These are phyloP conservation scores for Tulasnella calospora DNA, from an alignment of 768 basidiomycete species.

Conservation along the genomic window DNA sequence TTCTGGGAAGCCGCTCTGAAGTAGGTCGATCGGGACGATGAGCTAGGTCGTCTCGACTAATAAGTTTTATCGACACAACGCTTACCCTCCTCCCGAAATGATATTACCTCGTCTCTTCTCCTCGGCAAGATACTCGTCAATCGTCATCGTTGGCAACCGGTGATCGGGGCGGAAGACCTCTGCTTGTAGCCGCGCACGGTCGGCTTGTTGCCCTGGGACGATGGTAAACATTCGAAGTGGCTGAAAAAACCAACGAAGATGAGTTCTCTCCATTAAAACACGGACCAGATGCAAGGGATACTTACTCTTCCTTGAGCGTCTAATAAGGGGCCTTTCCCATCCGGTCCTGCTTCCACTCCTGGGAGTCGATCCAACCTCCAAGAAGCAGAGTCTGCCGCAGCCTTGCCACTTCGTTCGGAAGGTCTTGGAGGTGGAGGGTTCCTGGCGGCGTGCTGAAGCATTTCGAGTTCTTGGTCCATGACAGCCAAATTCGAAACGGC, in stretches of 20 bases:
- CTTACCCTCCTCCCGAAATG: constrained; percentile 81
- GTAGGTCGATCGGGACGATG: not conserved
- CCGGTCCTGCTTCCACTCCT: constrained; percentile 34
- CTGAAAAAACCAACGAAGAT: constrained; percentile 42
- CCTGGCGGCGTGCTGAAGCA: constrained; percentile 56
- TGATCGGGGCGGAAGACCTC: constrained; percentile 83
- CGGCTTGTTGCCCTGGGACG: constrained; percentile 53
- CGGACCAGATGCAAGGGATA: not conserved
- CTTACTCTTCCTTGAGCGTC: constrained; percentile 72
- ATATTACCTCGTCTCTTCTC: constrained; percentile 82
- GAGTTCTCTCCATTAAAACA: not conserved
- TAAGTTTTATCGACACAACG: constrained; percentile 1
- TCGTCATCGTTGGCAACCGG: constrained; percentile 87
- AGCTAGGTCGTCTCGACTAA: not conserved
- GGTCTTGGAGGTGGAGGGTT: constrained; percentile 38
- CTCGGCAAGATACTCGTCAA: constrained; percentile 89
- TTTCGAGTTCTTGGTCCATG: constrained; percentile 64
- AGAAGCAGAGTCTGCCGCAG: constrained; percentile 47
- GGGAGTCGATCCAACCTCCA: constrained; percentile 68
- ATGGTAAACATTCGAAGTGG: constrained; percentile 91
- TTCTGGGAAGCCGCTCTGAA: constrained; percentile 61
- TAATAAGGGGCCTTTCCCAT: constrained; percentile 59
- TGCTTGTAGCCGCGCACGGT: constrained; percentile 66
- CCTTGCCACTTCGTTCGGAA: constrained; percentile 39
- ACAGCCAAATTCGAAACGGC: constrained; percentile 62